Base-by-base conservation (phyloP, 2,329 filamentous ascomycete genomes). In the Lithohypha guttulata region DNA sequence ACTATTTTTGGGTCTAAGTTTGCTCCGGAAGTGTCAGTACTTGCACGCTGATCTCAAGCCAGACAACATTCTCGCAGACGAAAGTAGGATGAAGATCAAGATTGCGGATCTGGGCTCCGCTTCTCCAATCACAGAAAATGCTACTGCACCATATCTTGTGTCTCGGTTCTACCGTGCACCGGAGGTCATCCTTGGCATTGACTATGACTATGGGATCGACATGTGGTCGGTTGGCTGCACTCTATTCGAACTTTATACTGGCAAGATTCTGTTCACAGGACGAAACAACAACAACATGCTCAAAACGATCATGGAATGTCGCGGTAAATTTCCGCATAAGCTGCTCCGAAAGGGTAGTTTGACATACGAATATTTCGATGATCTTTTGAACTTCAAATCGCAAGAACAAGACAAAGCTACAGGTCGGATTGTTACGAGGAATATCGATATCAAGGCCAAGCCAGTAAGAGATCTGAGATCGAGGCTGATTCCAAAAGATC, bases 201-300 rank as follows among this genome's bases (percentile, higher is more conserved):
- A 83, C 7, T 94, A 93, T 59, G 86, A 94, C 57, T 93, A 89
- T 57, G 81, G 82, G 6, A 84, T 96, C 49, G 91, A 98, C 59
- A 84, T 94, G 70, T 98, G 91, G 91, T 93, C 89, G 6, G 85
- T 96, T 49, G 93, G 91, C 25, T 98, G 91, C 63, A 98, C 91
- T 0, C 70, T 96, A 20, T 98, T 93, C 60, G 91, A 98, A 63
- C 70, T 98, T 27, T 96, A 93, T 65, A 96, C 91, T 0, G 91
- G 91, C 55, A 94, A 95, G 60, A 96, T 98, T 42, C 70, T 98
- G 21, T 98, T 98, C 59, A 86, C 85, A 1, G 91, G 91, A 43
- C 77, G 84, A 48, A 91, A 84, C 64, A 98, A 98, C 67, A 98
- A 98, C 57, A 86, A 94, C 64, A 98, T 98, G 91, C 75, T 98